These are phyloP conservation scores for Xylariaceae sp. DNA, from an alignment of 2,329 filamentous ascomycete genomes.

Conservation along the genomic window DNA sequence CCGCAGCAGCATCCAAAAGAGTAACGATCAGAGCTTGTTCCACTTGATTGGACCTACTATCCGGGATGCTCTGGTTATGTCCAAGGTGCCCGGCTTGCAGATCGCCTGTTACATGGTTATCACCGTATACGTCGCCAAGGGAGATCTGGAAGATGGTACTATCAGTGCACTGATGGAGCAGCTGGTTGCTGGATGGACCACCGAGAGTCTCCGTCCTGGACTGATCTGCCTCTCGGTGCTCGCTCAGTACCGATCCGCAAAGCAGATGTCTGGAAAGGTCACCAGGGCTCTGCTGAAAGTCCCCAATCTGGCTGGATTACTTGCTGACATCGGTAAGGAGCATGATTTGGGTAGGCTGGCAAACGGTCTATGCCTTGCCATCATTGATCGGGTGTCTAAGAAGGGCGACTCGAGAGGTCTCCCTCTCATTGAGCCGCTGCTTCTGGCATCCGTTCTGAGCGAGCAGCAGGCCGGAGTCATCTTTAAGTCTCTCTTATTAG, in stretches of 20 bases:
- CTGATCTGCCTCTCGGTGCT: conserved; percentile 77
- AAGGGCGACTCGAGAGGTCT: conserved; percentile 54
- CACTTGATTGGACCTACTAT: conserved; percentile 62
- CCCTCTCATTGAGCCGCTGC: conserved; percentile 54
- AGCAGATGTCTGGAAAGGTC: conserved; percentile 64
- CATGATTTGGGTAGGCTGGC: conserved; percentile 66
- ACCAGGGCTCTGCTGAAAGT: conserved; percentile 64
- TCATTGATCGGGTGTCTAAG: conserved; percentile 57
- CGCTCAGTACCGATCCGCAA: conserved; percentile 69
- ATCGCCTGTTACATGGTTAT: conserved; percentile 89
- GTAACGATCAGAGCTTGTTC: conserved; percentile 76
- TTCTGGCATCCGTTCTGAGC: conserved; percentile 55
- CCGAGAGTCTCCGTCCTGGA: conserved; percentile 66
- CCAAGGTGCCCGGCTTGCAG: conserved; percentile 70
- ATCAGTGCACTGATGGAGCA: conserved; percentile 89
- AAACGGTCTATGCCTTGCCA: conserved; percentile 63
- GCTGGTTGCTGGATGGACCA: conserved; percentile 69
- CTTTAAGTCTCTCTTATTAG: conserved; percentile 59
- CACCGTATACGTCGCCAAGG: conserved; percentile 78
- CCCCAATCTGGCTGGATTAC: conserved; percentile 51
- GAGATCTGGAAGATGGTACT: conserved; percentile 69
- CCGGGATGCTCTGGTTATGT: conserved; percentile 70
- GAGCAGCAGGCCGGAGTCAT: conserved; percentile 59
- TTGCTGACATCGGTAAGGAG: conserved; percentile 58
- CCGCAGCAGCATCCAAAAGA: conserved; percentile 66